Base-by-base conservation (phyloP, 2,329 filamentous ascomycete genomes). In the Beauveria sp. region DNA sequence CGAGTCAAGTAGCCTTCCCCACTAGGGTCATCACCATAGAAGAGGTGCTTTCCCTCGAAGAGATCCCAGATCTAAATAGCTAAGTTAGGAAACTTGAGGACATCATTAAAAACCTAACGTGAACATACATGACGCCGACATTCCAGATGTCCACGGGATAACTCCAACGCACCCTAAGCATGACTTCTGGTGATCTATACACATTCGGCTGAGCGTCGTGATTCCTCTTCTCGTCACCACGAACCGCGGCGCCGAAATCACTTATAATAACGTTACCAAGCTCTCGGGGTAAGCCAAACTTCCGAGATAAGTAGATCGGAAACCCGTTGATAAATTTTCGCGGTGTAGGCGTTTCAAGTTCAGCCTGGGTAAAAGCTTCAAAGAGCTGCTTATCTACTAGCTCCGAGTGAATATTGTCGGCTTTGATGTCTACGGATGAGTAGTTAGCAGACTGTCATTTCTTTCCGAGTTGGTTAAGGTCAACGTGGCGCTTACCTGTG, bases 401-500 rank as follows among this genome's bases (percentile, higher is more conserved):
- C 22, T 24, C 47, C 3, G 28, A 26, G 5, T 30, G 22, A 5
- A 50, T 50, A 26, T 50, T 30, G 26, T 50, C 47, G 4, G 47
- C 47, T 30, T 50, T 50, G 26, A 50, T 30, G n/a, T 50, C 47
- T 50, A 26, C 7, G 14, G 20, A 9, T 30, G 9, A 9, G 4
- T 30, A 8, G 6, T 50, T 14, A 50, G 47, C 10, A n/a, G 9
- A 30, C 28, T 30, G 2, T 30, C 28, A 10, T 4, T 9, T 30
- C 9, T 30, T 30, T 30, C 3, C 0, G 14, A 9, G 14, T 24
- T 1, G 24, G 24, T 8, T 14, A 7, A n/a, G 24, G 22, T 16
- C 3, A 18, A 34, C 20, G 46, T 51, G 42, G 51, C 51, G 18
- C 50, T 34, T 71, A 75, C 73, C 75, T 59, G 74, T 79, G 65